Evolutionary conservation across 1,284 basidiomycete species (phyloP), one percentile per base, ranked within the genome.

Genomic region (Microstroma glucosiphilum): DNA sequence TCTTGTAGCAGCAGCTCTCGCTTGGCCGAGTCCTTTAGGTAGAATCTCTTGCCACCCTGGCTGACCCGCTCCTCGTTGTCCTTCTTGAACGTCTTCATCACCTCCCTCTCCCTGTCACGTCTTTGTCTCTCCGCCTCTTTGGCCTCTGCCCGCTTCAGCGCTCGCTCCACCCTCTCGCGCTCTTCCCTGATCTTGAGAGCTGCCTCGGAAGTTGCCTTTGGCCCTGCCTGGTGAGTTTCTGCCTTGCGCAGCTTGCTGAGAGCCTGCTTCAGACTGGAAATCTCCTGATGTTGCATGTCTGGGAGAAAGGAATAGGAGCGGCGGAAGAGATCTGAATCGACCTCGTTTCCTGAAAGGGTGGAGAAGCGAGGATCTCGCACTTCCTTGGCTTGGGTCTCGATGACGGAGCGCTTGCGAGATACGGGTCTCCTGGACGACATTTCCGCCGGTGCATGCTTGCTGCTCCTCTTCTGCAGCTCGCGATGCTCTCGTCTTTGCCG

Each of bases 311-410:
- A 82, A 73, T 96, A 97, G 37, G 88, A 87, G 55, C 85, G 80
- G 19, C 84, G 83, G 77, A 92, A 94, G 26, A 87, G 85, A 59
- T 86, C 82, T 0, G 84, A 72, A 54, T 88, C 86, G 68, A 88
- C 86, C 62, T 86, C 83, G n/a, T 91, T 91, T 6, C 86, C 80
- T 1, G 82, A 83, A 12, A 90, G 80, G 12, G 86, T 84, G 30
- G 90, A 83, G 81, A 97, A 97, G 54, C 93, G 87, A 1, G 94
- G 93, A 81, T 97, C 93, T 48, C 93, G 86, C 11, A 87, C 80
- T 3, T 37, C 30, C 77, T 87, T 84, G 89, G 43, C 43, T 48
- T 17, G 17, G 4, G 43, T 48, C 65, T 92, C 89, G 7, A 93
- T 84, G 1, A 91, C 88, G n/a, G 82, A 82, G 60, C 92, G 83